Evolutionary conservation across 2,329 filamentous ascomycete species (phyloP).

Genomic region (Uncinocarpus reesii): DNA sequence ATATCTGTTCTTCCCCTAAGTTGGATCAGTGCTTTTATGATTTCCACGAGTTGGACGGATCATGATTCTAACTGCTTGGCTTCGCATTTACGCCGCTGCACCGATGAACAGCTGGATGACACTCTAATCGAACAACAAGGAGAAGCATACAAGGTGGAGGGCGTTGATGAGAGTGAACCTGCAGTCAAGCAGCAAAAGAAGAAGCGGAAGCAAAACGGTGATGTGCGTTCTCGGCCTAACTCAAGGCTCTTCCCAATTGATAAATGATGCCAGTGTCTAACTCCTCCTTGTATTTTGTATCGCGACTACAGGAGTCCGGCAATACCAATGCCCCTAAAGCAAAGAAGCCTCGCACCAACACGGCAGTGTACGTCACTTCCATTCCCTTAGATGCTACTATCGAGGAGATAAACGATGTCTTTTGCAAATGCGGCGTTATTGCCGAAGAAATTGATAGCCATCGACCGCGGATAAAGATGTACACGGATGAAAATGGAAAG

Average conservation of each 20-base stretch:
- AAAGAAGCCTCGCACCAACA: slow-evolving; percentile 55
- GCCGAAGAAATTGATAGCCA: slow-evolving; percentile 88
- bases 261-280: neutral
- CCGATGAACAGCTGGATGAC: slow-evolving; percentile 46
- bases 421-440: slow-evolving; percentile 83
- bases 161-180: slow-evolving; percentile 48
- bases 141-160: slow-evolving; percentile 50
- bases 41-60: slow-evolving; percentile 14
- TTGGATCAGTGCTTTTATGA: slow-evolving; percentile 5
- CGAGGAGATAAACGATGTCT: slow-evolving; percentile 71
- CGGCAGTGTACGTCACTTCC: slow-evolving; percentile 82
- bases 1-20: neutral
- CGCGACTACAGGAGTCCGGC: slow-evolving; percentile 18
- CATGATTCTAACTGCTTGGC: slow-evolving; percentile 28
- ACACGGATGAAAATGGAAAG: slow-evolving; percentile 65
- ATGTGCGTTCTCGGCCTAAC: slow-evolving; percentile 33
- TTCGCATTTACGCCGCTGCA: slow-evolving; percentile 16
- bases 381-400: slow-evolving; percentile 69
- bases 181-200: slow-evolving; percentile 41
- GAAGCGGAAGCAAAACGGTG: slow-evolving; percentile 45
- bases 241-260: neutral
- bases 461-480: slow-evolving; percentile 83
- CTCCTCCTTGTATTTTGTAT: neutral
- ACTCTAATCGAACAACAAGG: slow-evolving; percentile 50
- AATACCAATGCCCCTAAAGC: slow-evolving; percentile 26